These are phyloP conservation scores for Lotmaria passim DNA, from an alignment of 208 protist species.

Conservation along the genomic window DNA sequence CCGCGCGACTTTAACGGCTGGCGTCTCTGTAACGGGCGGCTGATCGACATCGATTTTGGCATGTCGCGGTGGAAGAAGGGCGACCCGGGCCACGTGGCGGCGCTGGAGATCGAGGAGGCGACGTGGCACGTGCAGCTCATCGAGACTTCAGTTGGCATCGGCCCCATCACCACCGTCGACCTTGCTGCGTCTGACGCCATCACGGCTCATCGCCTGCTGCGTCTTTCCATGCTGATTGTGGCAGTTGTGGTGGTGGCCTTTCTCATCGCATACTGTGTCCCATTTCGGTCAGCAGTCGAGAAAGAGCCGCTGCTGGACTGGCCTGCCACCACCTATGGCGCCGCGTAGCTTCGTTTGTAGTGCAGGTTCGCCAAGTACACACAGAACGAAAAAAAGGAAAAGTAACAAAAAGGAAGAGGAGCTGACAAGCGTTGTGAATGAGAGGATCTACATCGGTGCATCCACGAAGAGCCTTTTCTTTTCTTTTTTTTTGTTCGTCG, in stretches of 20 bases:
- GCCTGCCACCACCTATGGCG: constrained; percentile 23
- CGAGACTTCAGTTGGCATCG: constrained; percentile 54
- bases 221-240: constrained; percentile 23
- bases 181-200: constrained; percentile 11
- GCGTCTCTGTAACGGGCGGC: constrained; percentile 69
- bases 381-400: background rate
- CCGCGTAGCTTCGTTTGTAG: constrained; percentile 5
- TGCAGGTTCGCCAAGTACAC: too few relatives aligned
- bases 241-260: constrained; percentile 15
- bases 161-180: constrained; percentile 8
- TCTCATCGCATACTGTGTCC: constrained; percentile 25
- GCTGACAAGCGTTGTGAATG: too few relatives aligned
- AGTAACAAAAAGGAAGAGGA: background rate
- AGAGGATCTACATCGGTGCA: too few relatives aligned
- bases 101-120: constrained; percentile 82
- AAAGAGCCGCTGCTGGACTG: constrained; percentile 16
- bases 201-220: constrained; percentile 18
- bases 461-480: too few relatives aligned
- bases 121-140: constrained; percentile 78
- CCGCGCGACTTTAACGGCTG: constrained; percentile 79
- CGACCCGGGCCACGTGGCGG: constrained; percentile 84
- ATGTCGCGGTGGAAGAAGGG: constrained; percentile 91
- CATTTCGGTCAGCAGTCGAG: constrained; percentile 1
- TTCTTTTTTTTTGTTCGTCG: background rate
- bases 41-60: constrained; percentile 91